Evolutionary conservation across 2,329 filamentous ascomycete genomes (phyloP).

Genomic region (Hypoxylon sp.): DNA sequence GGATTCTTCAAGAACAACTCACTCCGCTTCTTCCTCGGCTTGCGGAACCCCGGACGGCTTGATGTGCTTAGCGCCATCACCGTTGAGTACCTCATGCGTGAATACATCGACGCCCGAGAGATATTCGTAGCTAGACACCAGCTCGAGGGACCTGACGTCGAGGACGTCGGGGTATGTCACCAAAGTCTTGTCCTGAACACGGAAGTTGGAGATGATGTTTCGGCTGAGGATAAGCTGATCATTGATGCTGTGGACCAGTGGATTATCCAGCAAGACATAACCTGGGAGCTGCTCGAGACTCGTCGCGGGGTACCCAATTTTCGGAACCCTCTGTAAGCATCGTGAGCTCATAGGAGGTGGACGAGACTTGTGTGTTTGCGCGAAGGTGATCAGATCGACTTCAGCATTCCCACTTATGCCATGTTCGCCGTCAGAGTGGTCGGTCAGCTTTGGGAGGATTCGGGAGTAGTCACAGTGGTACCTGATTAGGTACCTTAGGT

Average conservation of each 20-base stretch:
- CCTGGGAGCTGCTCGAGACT: neutral
- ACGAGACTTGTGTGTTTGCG: neutral
- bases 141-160: too few relatives aligned
- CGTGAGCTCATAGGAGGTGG: neutral
- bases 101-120: neutral
- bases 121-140: neutral
- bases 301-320: too few relatives aligned
- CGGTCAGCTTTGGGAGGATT: neutral
- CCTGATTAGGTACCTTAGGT: neutral
- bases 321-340: neutral
- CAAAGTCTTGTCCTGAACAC: neutral
- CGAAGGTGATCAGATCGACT: neutral
- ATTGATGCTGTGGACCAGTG: neutral
- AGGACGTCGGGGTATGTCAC: neutral
- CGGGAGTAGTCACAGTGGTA: neutral
- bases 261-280: neutral
- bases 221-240: neutral
- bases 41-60: neutral
- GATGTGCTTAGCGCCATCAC: neutral
- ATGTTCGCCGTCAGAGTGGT: neutral
- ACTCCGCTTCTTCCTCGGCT: neutral
- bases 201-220: neutral
- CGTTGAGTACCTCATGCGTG: neutral
- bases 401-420: neutral
- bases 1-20: neutral